Conservation (phyloP, 1,139 yeast species). For the Yarrowia galli region DNA sequence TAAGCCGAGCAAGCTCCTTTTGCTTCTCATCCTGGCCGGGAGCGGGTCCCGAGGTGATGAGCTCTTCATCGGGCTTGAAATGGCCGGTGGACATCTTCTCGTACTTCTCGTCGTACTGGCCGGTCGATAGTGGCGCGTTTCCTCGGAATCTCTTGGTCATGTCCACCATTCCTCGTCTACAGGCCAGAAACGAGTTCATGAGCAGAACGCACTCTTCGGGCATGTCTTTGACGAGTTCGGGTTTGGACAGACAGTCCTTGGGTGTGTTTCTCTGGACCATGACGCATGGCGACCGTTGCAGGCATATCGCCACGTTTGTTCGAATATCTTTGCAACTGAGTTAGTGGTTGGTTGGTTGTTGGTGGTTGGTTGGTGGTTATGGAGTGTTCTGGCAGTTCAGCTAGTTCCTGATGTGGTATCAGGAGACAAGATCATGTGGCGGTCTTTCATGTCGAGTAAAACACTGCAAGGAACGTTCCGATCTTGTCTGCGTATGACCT, state of each 20-base stretch:
- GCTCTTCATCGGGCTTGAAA: slow-evolving; percentile 81
- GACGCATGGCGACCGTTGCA: slow-evolving; percentile 96
- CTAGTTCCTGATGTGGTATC: too few relatives aligned
- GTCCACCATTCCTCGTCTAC: slow-evolving; percentile 61
- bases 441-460: too few relatives aligned
- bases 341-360: slow-evolving; percentile 14
- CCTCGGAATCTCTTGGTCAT: slow-evolving; percentile 94
- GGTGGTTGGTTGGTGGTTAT: not conserved
- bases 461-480: too few relatives aligned
- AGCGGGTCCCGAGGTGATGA: slow-evolving; percentile 41
- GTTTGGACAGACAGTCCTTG: slow-evolving; percentile 82
- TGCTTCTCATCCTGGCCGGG: slow-evolving; percentile 36
- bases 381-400: too few relatives aligned
- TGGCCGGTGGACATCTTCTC: slow-evolving; percentile 80
- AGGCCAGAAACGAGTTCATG: slow-evolving; percentile 84
- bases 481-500: too few relatives aligned
- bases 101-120: slow-evolving; percentile 86
- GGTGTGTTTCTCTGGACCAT: slow-evolving; percentile 90
- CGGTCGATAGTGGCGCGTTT: slow-evolving; percentile 91
- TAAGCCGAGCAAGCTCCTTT: slow-evolving; percentile 14
- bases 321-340: slow-evolving; percentile 89
- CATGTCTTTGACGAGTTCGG: slow-evolving; percentile 73
- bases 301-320: slow-evolving; percentile 90
- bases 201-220: slow-evolving; percentile 92
- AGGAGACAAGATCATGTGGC: too few relatives aligned